A percentile compares a stretch with the other conserved stretches of the same genome.
phyloP scores from a whole-genome alignment of 345 rosid species.

The Arabidopsis thaliana region TAIR10.1 NC_003070.9:7554001-7554500 shows the following conservation, averaged over 20 bases:
- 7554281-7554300: background rate
- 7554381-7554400: background rate
- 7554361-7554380: background rate
- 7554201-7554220: too few species aligned
- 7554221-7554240: too few species aligned
- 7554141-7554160: too few species aligned
- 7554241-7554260: background rate
- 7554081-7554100: background rate
- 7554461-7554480: slow-evolving; percentile 7
- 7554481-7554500: background rate
- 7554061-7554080: background rate
- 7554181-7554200: too few species aligned
- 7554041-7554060: slow-evolving; percentile 14
- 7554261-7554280: background rate
- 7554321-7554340: background rate
- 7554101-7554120: background rate
- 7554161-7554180: too few species aligned
- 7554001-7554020: slow-evolving; percentile 28
- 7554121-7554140: too few species aligned
- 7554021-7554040: slow-evolving; percentile 4
- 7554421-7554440: slow-evolving; percentile 13
- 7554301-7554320: background rate
- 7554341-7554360: background rate
- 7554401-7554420: slow-evolving; percentile 31
- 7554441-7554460: background rate